A percentile compares a stretch with the other conserved stretches of the same genome.
Evolutionary conservation across 371 early-diverging fungal species (phyloP).

Genomic region (Mortierella sp.): DNA sequence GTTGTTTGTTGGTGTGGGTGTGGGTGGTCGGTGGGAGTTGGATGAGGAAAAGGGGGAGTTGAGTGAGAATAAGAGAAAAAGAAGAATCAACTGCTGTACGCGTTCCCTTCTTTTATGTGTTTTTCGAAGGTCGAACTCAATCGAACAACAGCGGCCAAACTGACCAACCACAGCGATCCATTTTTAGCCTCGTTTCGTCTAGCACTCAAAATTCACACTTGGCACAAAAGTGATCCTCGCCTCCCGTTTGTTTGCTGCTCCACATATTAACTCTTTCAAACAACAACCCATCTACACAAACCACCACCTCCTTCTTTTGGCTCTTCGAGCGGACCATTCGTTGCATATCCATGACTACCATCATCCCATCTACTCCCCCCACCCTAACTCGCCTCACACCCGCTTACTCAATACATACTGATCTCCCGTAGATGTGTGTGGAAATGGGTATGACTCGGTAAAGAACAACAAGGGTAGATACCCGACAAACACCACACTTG

Average conservation of each 20-base stretch:
- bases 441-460: background rate
- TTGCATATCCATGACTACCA: background rate
- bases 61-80: constrained; percentile 2
- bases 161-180: constrained; percentile 1
- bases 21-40: background rate
- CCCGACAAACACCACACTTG: no score
- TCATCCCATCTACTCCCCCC: background rate
- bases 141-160: background rate
- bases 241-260: constrained; percentile 2
- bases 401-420: background rate
- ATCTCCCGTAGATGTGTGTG: background rate
- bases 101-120: background rate
- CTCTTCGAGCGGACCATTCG: background rate
- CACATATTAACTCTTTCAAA: background rate
- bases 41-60: constrained; percentile 2
- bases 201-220: background rate
- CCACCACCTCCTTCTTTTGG: background rate
- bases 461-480: no score
- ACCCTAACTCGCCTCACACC: no score
- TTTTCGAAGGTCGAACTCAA: no score
- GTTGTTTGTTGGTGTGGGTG: background rate
- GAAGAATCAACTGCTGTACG: background rate
- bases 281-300: background rate
- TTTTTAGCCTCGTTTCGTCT: background rate
- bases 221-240: background rate